A percentile compares a stretch with the other conserved stretches of the same genome.
Conservation (phyloP, 371 early-diverging fungal species). For the Mortierella sp. region DNA sequence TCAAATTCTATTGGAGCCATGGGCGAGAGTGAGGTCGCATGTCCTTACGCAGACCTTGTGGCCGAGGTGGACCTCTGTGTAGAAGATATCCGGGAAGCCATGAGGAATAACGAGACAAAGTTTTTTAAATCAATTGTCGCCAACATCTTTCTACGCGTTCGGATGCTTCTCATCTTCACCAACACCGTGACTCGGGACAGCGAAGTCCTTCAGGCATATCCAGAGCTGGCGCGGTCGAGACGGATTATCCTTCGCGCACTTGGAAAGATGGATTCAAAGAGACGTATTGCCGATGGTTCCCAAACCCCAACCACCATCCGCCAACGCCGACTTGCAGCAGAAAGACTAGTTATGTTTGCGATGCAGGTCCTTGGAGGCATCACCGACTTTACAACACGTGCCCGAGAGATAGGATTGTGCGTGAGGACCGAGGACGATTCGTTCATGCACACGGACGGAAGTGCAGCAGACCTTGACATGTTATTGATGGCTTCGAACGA, state of each 20-base stretch:
- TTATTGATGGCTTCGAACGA: background rate
- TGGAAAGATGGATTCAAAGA: slow-evolving; percentile 43
- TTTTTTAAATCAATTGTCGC: slow-evolving; percentile 37
- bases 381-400: slow-evolving; percentile 34
- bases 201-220: slow-evolving; percentile 25
- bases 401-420: slow-evolving; percentile 32
- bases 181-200: slow-evolving; percentile 44
- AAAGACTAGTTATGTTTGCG: slow-evolving; percentile 30
- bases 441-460: background rate
- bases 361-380: slow-evolving; percentile 31
- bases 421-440: slow-evolving; percentile 4
- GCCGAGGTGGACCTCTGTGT: slow-evolving; percentile 27
- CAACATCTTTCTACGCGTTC: slow-evolving; percentile 36
- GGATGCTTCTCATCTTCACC: slow-evolving; percentile 30
- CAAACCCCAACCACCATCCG: slow-evolving; percentile 20
- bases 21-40: slow-evolving; percentile 6
- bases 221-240: slow-evolving; percentile 29
- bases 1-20: slow-evolving; percentile 10
- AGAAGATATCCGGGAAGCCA: slow-evolving; percentile 27
- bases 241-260: slow-evolving; percentile 32
- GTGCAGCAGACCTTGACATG: slow-evolving; percentile 1
- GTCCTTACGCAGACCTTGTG: slow-evolving; percentile 35
- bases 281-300: slow-evolving; percentile 40
- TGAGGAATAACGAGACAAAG: slow-evolving; percentile 10
- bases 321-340: slow-evolving; percentile 38